A percentile compares a stretch with the other conserved stretches of the same genome.
These are phyloP conservation scores for Teratosphaeriaceae sp. DNA, from an alignment of 2,329 filamentous ascomycete genomes.

Conservation along the genomic window DNA sequence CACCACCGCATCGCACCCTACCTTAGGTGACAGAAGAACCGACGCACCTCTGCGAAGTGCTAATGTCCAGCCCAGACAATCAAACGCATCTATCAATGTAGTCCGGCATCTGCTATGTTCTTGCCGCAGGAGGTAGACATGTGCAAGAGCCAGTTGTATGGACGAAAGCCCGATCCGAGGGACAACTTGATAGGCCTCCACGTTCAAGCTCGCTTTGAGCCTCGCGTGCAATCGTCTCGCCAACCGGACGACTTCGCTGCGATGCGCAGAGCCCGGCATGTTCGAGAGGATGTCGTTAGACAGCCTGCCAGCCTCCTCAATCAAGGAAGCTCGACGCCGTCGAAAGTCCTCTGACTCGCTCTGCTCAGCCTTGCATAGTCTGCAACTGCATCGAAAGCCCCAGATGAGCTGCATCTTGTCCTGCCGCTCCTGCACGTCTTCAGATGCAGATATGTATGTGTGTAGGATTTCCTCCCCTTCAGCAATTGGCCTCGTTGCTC, in stretches of 20 bases:
- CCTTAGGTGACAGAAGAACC: neutral
- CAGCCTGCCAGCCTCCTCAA: neutral
- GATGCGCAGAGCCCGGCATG: neutral
- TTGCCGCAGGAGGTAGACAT: neutral
- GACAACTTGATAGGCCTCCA: neutral
- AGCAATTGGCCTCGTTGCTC: conserved; percentile 39
- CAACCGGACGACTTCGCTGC: neutral
- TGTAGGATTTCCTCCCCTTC: conserved; percentile 40
- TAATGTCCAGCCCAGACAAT: neutral
- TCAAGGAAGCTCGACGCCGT: neutral
- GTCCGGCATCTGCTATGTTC: neutral
- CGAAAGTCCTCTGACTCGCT: neutral
- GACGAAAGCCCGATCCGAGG: neutral
- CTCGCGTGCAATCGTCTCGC: neutral
- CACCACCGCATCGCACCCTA: neutral
- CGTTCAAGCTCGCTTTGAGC: conserved; percentile 1
- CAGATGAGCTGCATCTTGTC: neutral
- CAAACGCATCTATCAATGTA: neutral
- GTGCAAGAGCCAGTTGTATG: neutral
- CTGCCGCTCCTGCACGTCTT: neutral
- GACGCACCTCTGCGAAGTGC: neutral
- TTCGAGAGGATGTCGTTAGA: neutral
- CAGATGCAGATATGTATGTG: neutral
- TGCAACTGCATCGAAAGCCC: conserved; percentile 7
- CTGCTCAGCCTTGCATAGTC: conserved; percentile 2